Conservation (phyloP, 306 rosid genomes). For the Quercus engelmannii region DNA sequence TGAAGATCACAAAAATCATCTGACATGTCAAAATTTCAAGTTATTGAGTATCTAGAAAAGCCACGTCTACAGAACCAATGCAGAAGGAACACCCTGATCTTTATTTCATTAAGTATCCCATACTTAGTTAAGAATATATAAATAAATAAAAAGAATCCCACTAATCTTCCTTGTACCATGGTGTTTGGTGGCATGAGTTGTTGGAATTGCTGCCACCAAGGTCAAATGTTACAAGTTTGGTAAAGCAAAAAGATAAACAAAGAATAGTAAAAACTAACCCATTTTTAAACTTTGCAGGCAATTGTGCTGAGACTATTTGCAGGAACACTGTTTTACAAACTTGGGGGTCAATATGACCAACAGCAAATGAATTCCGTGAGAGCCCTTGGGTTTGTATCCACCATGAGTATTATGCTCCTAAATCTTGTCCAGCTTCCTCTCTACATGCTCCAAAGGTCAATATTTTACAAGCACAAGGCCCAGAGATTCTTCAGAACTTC, state of each 20-base stretch:
- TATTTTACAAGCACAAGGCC: slow-evolving; percentile 2
- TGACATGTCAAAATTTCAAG: not conserved
- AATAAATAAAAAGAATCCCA: too few relatives aligned
- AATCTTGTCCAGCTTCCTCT: slow-evolving; percentile 2
- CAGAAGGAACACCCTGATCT: not conserved
- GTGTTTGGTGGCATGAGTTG: too few relatives aligned
- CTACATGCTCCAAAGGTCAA: slow-evolving; percentile 13
- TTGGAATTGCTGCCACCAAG: too few relatives aligned
- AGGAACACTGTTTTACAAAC: slow-evolving; percentile 1
- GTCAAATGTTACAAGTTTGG: too few relatives aligned
- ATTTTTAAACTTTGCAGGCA: not conserved
- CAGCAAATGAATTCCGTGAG: slow-evolving; percentile 1
- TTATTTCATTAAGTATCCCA: not conserved
- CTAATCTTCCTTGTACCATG: not conserved
- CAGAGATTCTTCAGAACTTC: slow-evolving; percentile 6
- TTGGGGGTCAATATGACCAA: slow-evolving; percentile 3
- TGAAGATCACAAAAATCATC: not conserved
- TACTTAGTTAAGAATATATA: too few relatives aligned
- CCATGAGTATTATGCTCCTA: not conserved
- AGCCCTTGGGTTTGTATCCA: slow-evolving; percentile 9
- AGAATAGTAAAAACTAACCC: not conserved
- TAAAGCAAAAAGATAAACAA: too few relatives aligned
- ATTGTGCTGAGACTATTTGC: not conserved
- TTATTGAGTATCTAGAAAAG: not conserved
- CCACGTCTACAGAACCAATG: not conserved